phyloP scores from a whole-genome alignment of 208 protist species.

The Trypanosomatidae sp. region DNA sequence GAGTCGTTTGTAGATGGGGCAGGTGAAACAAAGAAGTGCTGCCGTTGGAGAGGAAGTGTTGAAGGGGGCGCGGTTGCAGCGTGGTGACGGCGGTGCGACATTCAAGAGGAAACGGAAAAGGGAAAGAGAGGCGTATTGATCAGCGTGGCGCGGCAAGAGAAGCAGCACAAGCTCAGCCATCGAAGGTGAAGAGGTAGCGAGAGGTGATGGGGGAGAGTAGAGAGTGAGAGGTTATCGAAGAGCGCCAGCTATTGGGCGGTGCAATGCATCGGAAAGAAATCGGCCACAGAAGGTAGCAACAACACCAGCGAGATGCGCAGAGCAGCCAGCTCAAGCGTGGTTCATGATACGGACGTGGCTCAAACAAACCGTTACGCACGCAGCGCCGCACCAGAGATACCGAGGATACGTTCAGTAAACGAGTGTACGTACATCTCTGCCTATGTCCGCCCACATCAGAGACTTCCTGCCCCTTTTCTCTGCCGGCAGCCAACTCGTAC shows the following conservation, averaged over 20 bases:
- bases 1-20: too few relatives aligned
- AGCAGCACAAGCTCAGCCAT: neutral
- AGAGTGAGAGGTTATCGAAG: neutral
- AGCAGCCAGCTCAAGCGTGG: neutral
- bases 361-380: neutral
- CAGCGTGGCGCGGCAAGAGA: neutral
- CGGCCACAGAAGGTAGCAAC: neutral
- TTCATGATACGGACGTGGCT: too few relatives aligned
- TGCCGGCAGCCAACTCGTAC: neutral
- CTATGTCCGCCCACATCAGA: neutral
- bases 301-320: neutral
- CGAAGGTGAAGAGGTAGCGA: neutral
- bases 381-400: neutral
- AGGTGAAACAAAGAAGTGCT: too few relatives aligned
- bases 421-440: neutral
- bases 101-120: too few relatives aligned
- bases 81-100: too few relatives aligned
- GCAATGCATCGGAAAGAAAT: neutral
- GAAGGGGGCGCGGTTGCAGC: too few relatives aligned
- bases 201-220: neutral
- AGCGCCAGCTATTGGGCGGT: neutral
- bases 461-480: neutral
- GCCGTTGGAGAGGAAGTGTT: too few relatives aligned
- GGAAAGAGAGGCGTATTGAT: too few relatives aligned
- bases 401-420: neutral